A percentile compares a stretch with the other conserved stretches of the same genome.
phyloP scores from a whole-genome alignment of 1,284 basidiomycete species.

The Mycena citricolor region DNA sequence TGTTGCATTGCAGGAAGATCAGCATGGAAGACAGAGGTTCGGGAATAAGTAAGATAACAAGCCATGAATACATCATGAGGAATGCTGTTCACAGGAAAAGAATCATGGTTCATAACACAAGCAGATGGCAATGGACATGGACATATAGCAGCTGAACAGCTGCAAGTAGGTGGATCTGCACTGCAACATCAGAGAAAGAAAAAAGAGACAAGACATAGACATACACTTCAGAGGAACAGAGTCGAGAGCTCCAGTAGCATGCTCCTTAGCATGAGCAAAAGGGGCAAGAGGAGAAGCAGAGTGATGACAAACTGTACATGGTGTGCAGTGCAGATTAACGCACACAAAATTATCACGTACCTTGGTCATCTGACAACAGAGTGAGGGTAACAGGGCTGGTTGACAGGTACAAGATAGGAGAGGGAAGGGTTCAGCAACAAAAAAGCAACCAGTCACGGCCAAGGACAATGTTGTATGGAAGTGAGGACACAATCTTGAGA shows the following conservation, averaged over 20 bases:
- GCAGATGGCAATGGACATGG: not conserved
- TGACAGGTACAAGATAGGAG: not conserved
- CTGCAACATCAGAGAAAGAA: not conserved
- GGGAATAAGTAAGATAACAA: not conserved
- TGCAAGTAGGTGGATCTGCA: too few species aligned
- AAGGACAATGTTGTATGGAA: not conserved
- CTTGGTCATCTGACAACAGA: not conserved
- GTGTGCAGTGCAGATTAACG: too few species aligned
- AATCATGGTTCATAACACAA: too few species aligned
- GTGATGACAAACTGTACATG: not conserved
- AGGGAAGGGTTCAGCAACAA: not conserved
- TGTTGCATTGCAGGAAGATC: conserved; percentile 2
- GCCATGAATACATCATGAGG: conserved; percentile 4
- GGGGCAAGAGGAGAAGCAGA: not conserved
- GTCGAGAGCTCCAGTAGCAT: not conserved
- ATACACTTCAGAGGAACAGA: not conserved
- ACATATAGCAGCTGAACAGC: too few species aligned
- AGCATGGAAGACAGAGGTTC: conserved; percentile 7
- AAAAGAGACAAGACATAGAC: not conserved
- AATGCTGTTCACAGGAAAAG: not conserved
- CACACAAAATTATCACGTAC: too few species aligned
- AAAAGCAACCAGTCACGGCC: not conserved
- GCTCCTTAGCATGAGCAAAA: not conserved
- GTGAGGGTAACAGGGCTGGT: not conserved
- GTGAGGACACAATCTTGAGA: not conserved